Evolutionary conservation across 2,329 filamentous ascomycete species (phyloP).

Genomic region (Fusarium chlamydosporum): DNA sequence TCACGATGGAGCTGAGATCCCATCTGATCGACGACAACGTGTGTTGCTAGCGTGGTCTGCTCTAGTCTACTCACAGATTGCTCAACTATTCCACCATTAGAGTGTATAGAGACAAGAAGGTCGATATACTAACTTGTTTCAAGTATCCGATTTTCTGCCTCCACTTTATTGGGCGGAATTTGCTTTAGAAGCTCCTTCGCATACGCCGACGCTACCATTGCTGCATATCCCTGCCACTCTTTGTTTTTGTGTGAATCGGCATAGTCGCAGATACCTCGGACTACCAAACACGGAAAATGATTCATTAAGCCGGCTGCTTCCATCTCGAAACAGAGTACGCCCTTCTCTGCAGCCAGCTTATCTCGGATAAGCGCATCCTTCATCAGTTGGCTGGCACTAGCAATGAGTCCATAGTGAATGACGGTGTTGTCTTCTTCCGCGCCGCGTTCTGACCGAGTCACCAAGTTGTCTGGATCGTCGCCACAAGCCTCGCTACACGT

Average conservation of each 20-base stretch:
- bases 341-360: background rate
- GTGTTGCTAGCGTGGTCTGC: background rate
- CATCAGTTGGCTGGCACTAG: background rate
- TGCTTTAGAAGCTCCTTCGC: background rate
- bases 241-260: constrained; percentile 53
- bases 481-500: background rate
- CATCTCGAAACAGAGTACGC: constrained; percentile 24
- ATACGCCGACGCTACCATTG: background rate
- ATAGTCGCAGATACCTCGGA: constrained; percentile 58
- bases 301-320: constrained; percentile 15
- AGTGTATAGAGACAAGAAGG: background rate
- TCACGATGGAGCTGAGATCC: background rate
- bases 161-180: background rate
- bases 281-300: constrained; percentile 52
- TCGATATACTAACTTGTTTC: background rate
- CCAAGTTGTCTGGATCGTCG: background rate
- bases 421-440: background rate
- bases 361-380: constrained; percentile 28
- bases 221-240: background rate
- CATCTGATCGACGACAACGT: background rate
- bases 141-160: background rate
- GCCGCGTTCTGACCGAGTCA: background rate
- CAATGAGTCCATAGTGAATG: constrained; percentile 11
- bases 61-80: background rate
- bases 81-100: background rate